phyloP scores from a whole-genome alignment of 495 filamentous ascomycete genomes.

The Penicillium tannophilum region DNA sequence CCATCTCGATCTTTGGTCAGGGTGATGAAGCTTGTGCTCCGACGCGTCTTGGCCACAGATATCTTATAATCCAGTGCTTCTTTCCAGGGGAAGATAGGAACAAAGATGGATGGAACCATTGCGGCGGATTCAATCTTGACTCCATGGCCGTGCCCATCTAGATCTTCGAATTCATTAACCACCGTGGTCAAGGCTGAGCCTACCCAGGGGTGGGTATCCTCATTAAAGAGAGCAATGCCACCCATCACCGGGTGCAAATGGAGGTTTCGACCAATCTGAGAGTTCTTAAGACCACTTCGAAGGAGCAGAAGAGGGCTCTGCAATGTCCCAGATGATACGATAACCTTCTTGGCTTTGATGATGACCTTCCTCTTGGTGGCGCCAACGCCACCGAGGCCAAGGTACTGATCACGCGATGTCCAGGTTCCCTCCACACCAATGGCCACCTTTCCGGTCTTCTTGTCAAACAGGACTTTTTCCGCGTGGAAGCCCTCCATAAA shows the following conservation, averaged over 20 bases:
- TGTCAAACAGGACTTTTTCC: slow-evolving; percentile 66
- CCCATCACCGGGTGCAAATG: slow-evolving; percentile 74
- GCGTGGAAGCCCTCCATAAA: slow-evolving; percentile 80
- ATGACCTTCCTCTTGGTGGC: slow-evolving; percentile 58
- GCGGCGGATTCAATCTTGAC: slow-evolving; percentile 71
- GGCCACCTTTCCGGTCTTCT: slow-evolving; percentile 55
- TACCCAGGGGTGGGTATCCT: slow-evolving; percentile 77
- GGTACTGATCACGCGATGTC: slow-evolving; percentile 67
- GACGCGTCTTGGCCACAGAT: slow-evolving; percentile 58
- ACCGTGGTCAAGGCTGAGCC: slow-evolving; percentile 76
- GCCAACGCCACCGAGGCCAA: slow-evolving; percentile 53
- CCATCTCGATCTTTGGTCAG: slow-evolving; percentile 71
- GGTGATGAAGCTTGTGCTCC: slow-evolving; percentile 67
- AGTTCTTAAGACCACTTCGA: slow-evolving; percentile 74
- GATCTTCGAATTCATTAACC: slow-evolving; percentile 76
- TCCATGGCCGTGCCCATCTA: slow-evolving; percentile 83
- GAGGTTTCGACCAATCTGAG: slow-evolving; percentile 82
- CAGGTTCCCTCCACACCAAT: slow-evolving; percentile 71
- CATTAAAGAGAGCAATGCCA: slow-evolving; percentile 61
- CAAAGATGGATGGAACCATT: slow-evolving; percentile 63
- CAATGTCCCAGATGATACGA: slow-evolving; percentile 73
- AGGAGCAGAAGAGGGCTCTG: slow-evolving; percentile 74
- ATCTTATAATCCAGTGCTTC: slow-evolving; percentile 69
- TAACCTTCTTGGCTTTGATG: slow-evolving; percentile 79
- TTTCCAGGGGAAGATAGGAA: slow-evolving; percentile 63